These are phyloP conservation scores for Eudorina sp. DNA, from an alignment of 139 green algal genomes.

Conservation along the genomic window DNA sequence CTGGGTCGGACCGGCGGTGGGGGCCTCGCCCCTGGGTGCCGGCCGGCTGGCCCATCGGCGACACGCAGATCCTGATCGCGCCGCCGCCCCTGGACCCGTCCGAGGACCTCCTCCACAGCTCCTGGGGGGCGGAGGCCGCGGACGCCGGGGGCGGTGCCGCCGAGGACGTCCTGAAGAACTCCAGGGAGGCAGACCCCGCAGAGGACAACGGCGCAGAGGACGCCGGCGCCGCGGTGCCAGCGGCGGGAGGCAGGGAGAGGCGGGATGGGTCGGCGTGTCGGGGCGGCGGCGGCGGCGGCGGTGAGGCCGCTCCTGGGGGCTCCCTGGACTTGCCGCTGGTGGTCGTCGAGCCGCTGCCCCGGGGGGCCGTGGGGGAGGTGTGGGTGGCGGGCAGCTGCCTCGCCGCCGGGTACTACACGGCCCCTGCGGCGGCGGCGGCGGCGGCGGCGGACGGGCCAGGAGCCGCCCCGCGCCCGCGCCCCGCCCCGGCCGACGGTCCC, in stretches of 20 bases:
- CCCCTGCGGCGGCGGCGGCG: neutral
- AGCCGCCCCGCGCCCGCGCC: neutral
- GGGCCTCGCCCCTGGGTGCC: slow-evolving; percentile 3
- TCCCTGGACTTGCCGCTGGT: too few species aligned
- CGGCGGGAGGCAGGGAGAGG: too few species aligned
- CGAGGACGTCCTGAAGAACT: too few species aligned
- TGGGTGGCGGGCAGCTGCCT: slow-evolving; percentile 63
- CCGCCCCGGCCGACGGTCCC: neutral
- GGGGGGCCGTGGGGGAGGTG: slow-evolving; percentile 64
- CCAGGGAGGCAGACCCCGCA: too few species aligned
- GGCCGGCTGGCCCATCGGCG: slow-evolving; percentile 33
- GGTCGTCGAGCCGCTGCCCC: neutral
- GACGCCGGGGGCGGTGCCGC: neutral
- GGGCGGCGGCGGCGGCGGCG: neutral
- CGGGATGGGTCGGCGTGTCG: too few species aligned
- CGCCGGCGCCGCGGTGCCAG: neutral
- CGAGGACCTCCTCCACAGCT: neutral
- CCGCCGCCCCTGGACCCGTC: neutral
- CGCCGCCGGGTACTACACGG: slow-evolving; percentile 55
- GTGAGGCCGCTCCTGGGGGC: neutral
- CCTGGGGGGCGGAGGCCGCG: neutral
- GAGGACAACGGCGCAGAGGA: neutral
- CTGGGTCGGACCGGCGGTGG: neutral
- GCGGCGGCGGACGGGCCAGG: neutral
- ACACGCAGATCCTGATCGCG: slow-evolving; percentile 33